These are phyloP conservation scores for Solanum neorickii DNA, from an alignment of 257 asterid species.

Conservation along the genomic window DNA sequence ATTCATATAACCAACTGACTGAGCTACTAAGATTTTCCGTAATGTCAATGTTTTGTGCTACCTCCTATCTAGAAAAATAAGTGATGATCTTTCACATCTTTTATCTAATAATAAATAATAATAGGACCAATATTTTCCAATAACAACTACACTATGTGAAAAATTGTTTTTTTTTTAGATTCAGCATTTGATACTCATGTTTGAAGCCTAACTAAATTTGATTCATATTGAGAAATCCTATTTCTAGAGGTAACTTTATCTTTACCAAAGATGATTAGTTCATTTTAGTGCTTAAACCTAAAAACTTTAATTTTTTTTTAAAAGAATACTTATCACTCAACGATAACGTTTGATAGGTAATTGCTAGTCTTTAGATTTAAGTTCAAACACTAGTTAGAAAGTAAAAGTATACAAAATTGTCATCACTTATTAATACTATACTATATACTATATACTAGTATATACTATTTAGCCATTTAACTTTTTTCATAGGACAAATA, in stretches of 20 bases:
- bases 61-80: background rate
- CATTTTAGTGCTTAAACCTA: background rate
- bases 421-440: background rate
- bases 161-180: too few species aligned
- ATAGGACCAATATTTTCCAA: background rate
- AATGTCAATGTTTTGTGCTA: background rate
- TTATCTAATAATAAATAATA: background rate
- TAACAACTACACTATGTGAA: background rate
- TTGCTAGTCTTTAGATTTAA: background rate
- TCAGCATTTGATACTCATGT: background rate
- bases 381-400: background rate
- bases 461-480: background rate
- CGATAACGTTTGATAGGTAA: background rate
- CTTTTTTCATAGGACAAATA: background rate
- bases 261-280: background rate
- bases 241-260: background rate
- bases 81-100: background rate
- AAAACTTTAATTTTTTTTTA: background rate
- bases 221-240: background rate
- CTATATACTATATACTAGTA: too few species aligned
- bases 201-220: background rate
- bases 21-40: fast-evolving
- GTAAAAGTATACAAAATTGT: background rate
- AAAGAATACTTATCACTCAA: background rate
- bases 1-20: too few species aligned